Evolutionary conservation across 306 rosid genomes (phyloP), one percentile per base, ranked within the genome.

Genomic region (Acmispon strigosus): DNA sequence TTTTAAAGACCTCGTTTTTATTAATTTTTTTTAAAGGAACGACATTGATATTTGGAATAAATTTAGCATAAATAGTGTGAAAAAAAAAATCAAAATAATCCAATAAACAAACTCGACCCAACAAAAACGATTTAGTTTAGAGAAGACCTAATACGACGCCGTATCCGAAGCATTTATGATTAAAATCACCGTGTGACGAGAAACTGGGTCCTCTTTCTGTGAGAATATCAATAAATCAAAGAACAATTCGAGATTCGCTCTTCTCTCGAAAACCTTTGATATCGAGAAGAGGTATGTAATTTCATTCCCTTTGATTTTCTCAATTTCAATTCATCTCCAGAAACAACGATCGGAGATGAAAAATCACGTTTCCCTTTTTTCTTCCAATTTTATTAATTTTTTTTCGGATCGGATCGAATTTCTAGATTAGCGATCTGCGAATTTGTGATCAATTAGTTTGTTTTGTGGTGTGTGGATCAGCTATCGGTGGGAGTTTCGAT

Each of bases 401-500:
- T 27, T 27, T 27, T 4, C 32, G 4, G 32, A 27, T 27, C 32
- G 32, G 32, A 27, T 27, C 32, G 32, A 27, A 27, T 2, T 27
- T 27, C 32, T 27, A 3, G 32, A 4, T 27, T 4, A 27, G 32
- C 32, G 32, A 27, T 27, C 32, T 27, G 32, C 32, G 32, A 27
- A 1, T 27, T 34, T 2, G 16, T 12, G 48, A 8, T 71, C 17
- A 0, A 48, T 18, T 27, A 4, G 5, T 4, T 57, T 57, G 1
- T 7, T 41, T 2, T 5, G n/a, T 7, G 13, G 54, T 44, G 14
- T 41, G 16, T 56, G 72, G 41, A 65, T 29, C 82, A 71, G 87
- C 63, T 81, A 69, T 52, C 62, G 63, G 70, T 42, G 83, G 60
- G 82, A 76, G 76, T 58, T 58, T 74, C 59, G 74, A 92, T 92